Conservation (phyloP, 345 rosid genomes). For the Luvunga scandens region DNA sequence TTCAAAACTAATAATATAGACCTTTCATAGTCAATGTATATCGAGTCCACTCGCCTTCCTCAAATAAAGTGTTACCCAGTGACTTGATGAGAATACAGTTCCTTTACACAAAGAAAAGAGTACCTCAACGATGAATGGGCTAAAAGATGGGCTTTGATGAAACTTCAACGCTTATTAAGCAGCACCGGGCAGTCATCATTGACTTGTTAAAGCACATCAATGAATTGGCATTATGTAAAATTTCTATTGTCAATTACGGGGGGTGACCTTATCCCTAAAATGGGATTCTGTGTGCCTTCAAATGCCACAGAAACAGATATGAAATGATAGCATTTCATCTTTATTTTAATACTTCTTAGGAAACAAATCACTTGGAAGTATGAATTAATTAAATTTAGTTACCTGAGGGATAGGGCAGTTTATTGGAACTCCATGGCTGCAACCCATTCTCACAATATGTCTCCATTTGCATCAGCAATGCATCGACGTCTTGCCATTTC, state of each 20-base stretch:
- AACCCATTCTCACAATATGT: constrained; percentile 80
- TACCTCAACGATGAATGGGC: background rate
- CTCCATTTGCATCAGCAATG: constrained; percentile 78
- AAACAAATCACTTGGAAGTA: background rate
- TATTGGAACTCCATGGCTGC: constrained; percentile 72
- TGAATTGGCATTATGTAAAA: background rate
- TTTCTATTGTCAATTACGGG: background rate
- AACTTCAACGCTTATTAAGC: background rate
- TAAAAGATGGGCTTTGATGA: background rate
- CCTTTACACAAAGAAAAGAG: background rate
- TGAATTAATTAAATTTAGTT: background rate
- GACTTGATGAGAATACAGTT: background rate
- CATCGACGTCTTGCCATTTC: constrained; percentile 74
- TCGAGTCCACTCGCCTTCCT: background rate
- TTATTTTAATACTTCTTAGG: no score
- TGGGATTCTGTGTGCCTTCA: background rate
- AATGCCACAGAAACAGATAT: background rate
- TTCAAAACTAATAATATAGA: background rate
- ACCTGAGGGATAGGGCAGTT: constrained; percentile 80
- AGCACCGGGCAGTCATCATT: background rate
- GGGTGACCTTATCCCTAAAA: background rate
- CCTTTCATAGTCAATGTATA: background rate
- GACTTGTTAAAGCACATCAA: background rate
- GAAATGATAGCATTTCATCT: no score
- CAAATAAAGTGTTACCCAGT: background rate